Percentiles rank a stretch among this genome's conserved stretches.
These are phyloP conservation scores for Tarenaya hassleriana DNA, from an alignment of 345 rosid genomes.

Conservation along the genomic window DNA sequence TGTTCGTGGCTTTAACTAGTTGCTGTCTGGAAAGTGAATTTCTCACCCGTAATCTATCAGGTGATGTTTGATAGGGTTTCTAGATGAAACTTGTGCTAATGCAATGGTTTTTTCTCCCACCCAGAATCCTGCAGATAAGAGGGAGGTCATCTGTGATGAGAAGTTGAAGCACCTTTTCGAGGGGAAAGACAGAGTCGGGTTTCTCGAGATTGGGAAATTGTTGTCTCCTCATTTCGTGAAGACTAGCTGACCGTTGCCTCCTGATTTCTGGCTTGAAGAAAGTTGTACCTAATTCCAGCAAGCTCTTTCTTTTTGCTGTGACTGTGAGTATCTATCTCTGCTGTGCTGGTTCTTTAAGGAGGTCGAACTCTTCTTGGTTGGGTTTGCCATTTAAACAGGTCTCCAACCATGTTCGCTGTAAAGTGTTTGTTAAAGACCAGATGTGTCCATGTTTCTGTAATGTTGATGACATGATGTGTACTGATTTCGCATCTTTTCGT, in stretches of 20 bases:
- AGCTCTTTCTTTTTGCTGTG: constrained; percentile 14
- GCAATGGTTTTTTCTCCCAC: neutral
- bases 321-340: constrained; percentile 13
- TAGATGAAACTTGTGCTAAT: neutral
- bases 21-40: neutral
- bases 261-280: neutral
- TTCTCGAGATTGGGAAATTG: constrained; percentile 59
- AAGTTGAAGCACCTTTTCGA: constrained; percentile 29
- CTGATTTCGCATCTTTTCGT: too few relatives aligned
- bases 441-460: too few relatives aligned
- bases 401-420: too few relatives aligned
- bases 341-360: too few relatives aligned
- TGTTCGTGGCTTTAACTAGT: neutral
- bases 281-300: neutral
- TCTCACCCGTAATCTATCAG: neutral
- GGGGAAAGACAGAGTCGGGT: constrained; percentile 50
- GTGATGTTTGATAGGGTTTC: neutral
- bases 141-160: too few relatives aligned
- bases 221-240: constrained; percentile 44
- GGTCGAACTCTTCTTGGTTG: too few relatives aligned
- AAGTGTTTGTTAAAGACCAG: too few relatives aligned
- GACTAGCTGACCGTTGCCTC: constrained; percentile 19
- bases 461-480: too few relatives aligned
- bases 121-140: constrained; percentile 41
- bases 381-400: too few relatives aligned